Evolutionary conservation across 768 basidiomycete species (phyloP), one percentile per base, ranked within the genome.

Genomic region (Mrakia blollopis): DNA sequence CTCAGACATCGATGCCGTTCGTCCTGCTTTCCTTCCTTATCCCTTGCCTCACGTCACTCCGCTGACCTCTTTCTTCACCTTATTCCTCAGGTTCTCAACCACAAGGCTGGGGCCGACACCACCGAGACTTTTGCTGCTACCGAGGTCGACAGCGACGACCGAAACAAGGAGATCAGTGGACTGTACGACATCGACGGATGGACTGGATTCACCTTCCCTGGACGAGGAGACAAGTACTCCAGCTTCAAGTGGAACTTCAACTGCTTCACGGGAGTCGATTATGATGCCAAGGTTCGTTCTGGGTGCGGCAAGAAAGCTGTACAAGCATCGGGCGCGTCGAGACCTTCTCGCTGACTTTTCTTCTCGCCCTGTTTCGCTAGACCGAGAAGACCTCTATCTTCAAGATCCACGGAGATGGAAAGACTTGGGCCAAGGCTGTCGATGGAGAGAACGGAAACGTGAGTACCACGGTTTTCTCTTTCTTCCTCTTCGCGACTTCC

Each of bases 391-490:
- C 68, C 54, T 61, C 72, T 52, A 81, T 80, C 72, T 81, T 80
- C 77, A 79, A 91, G 74, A 90, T 96, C 69, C 86, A 88, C 30
- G 88, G 88, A 47, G 84, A 86, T 61, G 87, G 87, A 79, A 89
- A 90, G 83, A 41, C 62, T n/a, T 74, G 62, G 94, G 94, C 93
- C 7, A 85, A 83, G 18, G 85, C 87, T 79, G 94, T 96, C 11
- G 92, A 93, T 82, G 85, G 85, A 0, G 93, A 96, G 82, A 87
- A 91, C n/a, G 93, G 92, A 78, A 93, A 94, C 82, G 93, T 68
- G 30, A 65, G 67, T n/a, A n/a, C n/a, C 37, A 5, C 3, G 39
- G 23, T 25, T 23, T 61, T 54, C 30, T 28, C 28, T 35, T 21
- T 37, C 4, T n/a, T 65, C 18, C 47, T 74, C 11, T 23, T 44